Conservation (phyloP, 495 filamentous ascomycete genomes). For the Penicillium silybi region DNA sequence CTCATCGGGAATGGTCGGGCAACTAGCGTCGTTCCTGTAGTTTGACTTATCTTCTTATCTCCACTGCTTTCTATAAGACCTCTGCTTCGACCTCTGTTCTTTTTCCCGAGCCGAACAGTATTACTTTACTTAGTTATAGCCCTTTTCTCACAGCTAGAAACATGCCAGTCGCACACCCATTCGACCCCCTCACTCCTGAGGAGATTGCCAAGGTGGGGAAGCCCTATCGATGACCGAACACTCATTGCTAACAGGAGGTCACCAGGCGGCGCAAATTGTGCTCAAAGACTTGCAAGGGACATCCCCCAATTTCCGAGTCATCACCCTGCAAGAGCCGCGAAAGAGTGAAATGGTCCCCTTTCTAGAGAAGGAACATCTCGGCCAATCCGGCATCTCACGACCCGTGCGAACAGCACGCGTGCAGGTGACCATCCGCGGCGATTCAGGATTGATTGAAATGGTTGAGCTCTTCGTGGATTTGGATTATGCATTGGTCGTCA, state of each 20-base stretch:
- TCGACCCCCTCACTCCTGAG: conserved; percentile 21
- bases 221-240: background rate
- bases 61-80: background rate
- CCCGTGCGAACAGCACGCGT: conserved; percentile 20
- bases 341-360: conserved; percentile 25
- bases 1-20: background rate
- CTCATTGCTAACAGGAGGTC: background rate
- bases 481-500: conserved; percentile 1
- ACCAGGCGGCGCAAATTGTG: conserved; percentile 14
- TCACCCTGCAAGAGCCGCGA: conserved; percentile 26
- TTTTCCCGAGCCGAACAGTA: background rate
- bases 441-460: conserved; percentile 10
- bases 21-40: background rate
- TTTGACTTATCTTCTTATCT: background rate
- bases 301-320: conserved; percentile 15
- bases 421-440: conserved; percentile 11
- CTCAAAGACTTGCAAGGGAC: background rate
- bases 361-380: conserved; percentile 18
- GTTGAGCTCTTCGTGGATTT: conserved; percentile 19
- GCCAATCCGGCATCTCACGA: background rate
- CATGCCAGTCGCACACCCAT: conserved; percentile 17
- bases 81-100: background rate
- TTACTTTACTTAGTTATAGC: background rate
- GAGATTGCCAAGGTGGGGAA: conserved; percentile 21
- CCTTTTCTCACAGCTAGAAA: background rate